Evolutionary conservation across 768 basidiomycete species (phyloP).

Genomic region (Boletales sp.): DNA sequence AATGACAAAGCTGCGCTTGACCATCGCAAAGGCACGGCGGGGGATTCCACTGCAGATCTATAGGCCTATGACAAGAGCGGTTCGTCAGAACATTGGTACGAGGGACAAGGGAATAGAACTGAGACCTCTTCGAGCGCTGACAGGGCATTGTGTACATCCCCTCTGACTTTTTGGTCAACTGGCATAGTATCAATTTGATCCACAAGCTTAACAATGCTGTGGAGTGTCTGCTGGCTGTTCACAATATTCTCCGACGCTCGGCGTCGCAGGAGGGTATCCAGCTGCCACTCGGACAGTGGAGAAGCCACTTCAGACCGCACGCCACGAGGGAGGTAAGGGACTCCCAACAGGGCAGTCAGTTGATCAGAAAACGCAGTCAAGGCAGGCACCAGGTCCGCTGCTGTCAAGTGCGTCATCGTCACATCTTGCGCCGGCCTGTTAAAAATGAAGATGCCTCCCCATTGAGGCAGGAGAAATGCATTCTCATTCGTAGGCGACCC

Average conservation of each 20-base stretch:
- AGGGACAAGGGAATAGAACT: slow-evolving; percentile 7
- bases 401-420: slow-evolving; percentile 29
- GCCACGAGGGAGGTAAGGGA: slow-evolving; percentile 55
- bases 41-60: slow-evolving; percentile 14
- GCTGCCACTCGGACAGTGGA: slow-evolving; percentile 67
- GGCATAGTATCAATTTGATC: slow-evolving; percentile 91
- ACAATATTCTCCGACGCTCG: slow-evolving; percentile 67
- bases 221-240: slow-evolving; percentile 69
- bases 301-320: slow-evolving; percentile 32
- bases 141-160: slow-evolving; percentile 68
- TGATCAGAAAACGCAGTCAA: slow-evolving; percentile 71
- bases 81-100: slow-evolving; percentile 7
- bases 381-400: slow-evolving; percentile 42
- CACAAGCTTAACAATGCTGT: slow-evolving; percentile 81
- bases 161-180: slow-evolving; percentile 71
- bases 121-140: slow-evolving; percentile 69
- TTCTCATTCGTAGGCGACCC: slow-evolving; percentile 47
- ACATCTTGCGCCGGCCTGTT: slow-evolving; percentile 46
- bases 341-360: slow-evolving; percentile 76
- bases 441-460: slow-evolving; percentile 83
- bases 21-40: slow-evolving; percentile 44
- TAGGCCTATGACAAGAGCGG: slow-evolving; percentile 19
- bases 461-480: slow-evolving; percentile 90
- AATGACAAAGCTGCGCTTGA: slow-evolving; percentile 62
- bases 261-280: slow-evolving; percentile 71